Evolutionary conservation across 345 rosid genomes (phyloP), one percentile per base, ranked within the genome.

Genomic region (Gossypioides kirkii): DNA sequence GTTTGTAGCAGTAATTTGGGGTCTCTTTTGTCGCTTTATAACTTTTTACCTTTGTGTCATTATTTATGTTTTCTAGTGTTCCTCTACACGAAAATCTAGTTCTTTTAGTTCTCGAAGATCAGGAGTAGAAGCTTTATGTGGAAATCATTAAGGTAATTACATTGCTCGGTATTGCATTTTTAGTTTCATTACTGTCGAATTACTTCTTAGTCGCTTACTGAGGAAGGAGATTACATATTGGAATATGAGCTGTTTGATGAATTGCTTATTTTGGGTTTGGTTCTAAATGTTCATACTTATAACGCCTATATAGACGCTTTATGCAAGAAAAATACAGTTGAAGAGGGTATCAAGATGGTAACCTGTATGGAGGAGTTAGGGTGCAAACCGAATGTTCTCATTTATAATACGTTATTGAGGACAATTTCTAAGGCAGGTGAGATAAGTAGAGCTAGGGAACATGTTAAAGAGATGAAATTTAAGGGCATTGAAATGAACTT

Each of bases 71-170:
- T 20, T 6, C 58, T 67, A 50, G 18, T 81, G 69, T 7, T n/a
- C 25, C 26, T 73, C 53, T 74, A 72, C 79, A 96, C 97, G 99
- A 93, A 83, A 98, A 93, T 85, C 96, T 96, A 8, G 99, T 96
- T 43, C 93, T 96, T 78, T 77, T 96, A 76, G 88, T 87, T 77
- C 99, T 98, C 0, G 98, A 88, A 77, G 96, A 91, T 75, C 78
- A 79, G 75, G 75, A 74, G 25, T 98, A 96, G 73, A 96, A 92
- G 74, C 98, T 98, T 45, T 93, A 96, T 78, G 98, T 93, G 25
- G 99, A 98, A 56, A 91, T 96, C 70, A 91, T 96, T 72, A 96
- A 96, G 98, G 99, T 95, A 85, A 76, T 66, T 61, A 25, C 45
- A n/a, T 71, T 53, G 73, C 16, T 56, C 46, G 42, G 41, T 28